Evolutionary conservation across 1,139 yeast species (phyloP), one percentile per base, ranked within the genome.

Genomic region (Diutina neorugosa): DNA sequence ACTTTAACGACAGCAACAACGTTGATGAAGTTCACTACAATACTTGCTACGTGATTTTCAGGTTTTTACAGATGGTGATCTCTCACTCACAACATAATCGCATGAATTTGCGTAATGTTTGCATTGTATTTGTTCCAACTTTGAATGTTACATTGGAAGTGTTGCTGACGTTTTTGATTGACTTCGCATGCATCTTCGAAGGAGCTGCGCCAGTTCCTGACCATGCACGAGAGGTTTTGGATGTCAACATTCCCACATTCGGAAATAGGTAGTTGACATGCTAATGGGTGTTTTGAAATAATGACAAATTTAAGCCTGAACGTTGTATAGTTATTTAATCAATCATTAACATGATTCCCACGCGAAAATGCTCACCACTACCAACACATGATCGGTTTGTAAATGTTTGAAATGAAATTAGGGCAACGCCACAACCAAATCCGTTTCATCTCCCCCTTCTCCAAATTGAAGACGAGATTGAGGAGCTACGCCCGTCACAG

Each of bases 71-170:
- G 44, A 77, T 80, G 58, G 86, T 91, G 51, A 77, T 86, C 53
- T 75, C 78, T 46, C 80, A 86, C 61, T 76, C 76, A 57, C 78
- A 79, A 31, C 68, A 73, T 57, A 93, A 93, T 69, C 83, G 90
- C 66, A 93, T 93, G 98, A 86, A 84, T 57, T 66, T 84, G 57
- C 72, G 84, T 56, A 88, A 89, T 63, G 69, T 88, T 52, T 84
- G 93, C 61, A 88, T 88, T 63, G 96, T 89, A 19, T 86, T 88
- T 66, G 87, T 91, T 4, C 96, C 96, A 3, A 87, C 96, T 0
- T 71, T 88, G 58, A 84, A 84, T 59, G 73, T 88, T 46, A 82
- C 95, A 0, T 73, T 83, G 19, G 84, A 81, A 53, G 77, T 86
- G 5, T 71, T 88, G 56, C 76, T 77, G 51, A 74, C 81, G 18